Evolutionary conservation across 2,329 filamentous ascomycete genomes (phyloP), one percentile per base, ranked within the genome.

Genomic region (Sporothrix schenckii): DNA sequence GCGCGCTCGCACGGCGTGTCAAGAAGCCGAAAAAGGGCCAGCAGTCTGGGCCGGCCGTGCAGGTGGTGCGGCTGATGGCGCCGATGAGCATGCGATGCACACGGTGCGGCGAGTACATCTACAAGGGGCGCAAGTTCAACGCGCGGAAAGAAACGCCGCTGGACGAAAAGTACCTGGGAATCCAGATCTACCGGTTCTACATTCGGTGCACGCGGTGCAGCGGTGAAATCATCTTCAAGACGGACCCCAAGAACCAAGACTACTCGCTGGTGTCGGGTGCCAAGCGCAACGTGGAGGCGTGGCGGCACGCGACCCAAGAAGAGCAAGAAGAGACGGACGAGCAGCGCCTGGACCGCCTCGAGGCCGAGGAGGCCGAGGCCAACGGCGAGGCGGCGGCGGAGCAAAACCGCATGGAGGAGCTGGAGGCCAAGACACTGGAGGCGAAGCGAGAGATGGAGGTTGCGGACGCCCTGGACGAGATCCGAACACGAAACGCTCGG

Each of bases 401-500:
- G 79, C 86, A 89, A 74, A 94, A 97, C 79, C 92, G 93, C 27
- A 99, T 99, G 96, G 91, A 91, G 70, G 94, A 97, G 78, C 82
- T 99, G 61, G 95, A 99, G 81, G 90, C 91, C 73, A 98, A 98
- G 83, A 97, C 94, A 69, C 83, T 91, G 27, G 95, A 99, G 79
- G 94, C 94, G 0, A 94, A 95, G 83, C 86, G 91, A 53, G 95
- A 99, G 80, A 99, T 99, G 94, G 92, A 92, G 21, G 92, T 97
- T 58, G 95, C 95, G 1, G 95, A 99, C 82, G 94, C 94, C 9
- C 82, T 99, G 69, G 95, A 99, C 79, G 94, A 97, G 81, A 97
- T 99, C 70, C 86, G 94, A 70, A 94, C 92, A 68, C 84, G 94
- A 74, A 99, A 99, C 81, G 95, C 95, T 9, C 85, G 93, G 73